Evolutionary conservation across 2,329 filamentous ascomycete species (phyloP), one percentile per base, ranked within the genome.

Genomic region (Fusarium xyrophilum): DNA sequence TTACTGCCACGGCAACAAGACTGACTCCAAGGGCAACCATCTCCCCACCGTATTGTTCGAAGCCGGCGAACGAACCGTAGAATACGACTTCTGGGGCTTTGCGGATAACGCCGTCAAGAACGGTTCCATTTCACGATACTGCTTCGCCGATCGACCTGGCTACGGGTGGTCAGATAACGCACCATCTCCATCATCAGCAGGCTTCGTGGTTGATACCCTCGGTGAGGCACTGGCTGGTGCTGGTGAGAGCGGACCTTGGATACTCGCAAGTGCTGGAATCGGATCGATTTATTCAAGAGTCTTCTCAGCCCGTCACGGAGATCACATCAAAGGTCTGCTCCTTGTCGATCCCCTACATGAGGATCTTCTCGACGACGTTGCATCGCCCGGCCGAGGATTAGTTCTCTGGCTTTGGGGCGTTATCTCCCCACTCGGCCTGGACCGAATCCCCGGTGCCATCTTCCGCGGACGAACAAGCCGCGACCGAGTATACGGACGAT

Each of bases 131-230:
- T 83, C 84, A 58, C 89, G 95, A 63, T 98, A 97, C 81, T 99
- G 96, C 84, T 97, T 97, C 79, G 94, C 93, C 76, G 96, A 99
- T 77, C 91, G 96, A 25, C 96, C 96, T 2, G 96, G 96, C 3
- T 86, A 95, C 58, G 95, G 87, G 10, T 97, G 93, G 84, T 89
- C 86, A 47, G 96, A 99, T 79, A 95, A 96, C 57, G 93, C 95
- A 0, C 96, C 96, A 4, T 97, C 94, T 9, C 96, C 96, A 0
- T 90, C 97, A 73, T 97, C 93, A 8, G 95, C 93, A 7, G 93
- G 94, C 43, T 97, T 97, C 87, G 91, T 92, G n/a, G 90, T 92
- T 8, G 93, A 97, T 74, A 93, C 90, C 0, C 83, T 98, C 28
- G 94, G 93, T 43, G 94, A 98, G 80, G 93, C 93, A 5, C 85